Conservation (phyloP, 1,284 basidiomycete species). For the Vanrija humicola region DNA sequence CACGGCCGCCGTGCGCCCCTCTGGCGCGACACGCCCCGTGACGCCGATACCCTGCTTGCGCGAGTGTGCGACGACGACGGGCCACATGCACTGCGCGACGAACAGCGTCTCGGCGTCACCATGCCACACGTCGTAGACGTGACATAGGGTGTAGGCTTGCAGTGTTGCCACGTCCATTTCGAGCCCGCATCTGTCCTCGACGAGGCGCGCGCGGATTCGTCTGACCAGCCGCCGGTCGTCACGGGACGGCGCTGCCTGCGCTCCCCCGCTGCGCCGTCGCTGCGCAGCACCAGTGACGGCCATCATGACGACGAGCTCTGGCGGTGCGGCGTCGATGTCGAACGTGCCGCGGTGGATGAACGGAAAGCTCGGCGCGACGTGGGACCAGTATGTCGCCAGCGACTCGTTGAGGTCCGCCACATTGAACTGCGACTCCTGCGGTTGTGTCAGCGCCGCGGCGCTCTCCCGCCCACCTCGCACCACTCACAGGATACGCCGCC, state of each 20-base stretch:
- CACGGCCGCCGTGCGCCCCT: slow-evolving; percentile 24
- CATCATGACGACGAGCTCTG: slow-evolving; percentile 38
- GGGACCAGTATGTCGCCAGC: slow-evolving; percentile 28
- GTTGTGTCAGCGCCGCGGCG: background rate
- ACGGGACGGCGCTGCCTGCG: background rate
- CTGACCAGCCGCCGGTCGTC: slow-evolving; percentile 18
- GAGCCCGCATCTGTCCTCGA: slow-evolving; percentile 32
- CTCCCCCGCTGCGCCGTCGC: background rate
- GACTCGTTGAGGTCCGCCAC: slow-evolving; percentile 24
- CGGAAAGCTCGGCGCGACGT: slow-evolving; percentile 35
- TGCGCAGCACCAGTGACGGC: slow-evolving; percentile 27
- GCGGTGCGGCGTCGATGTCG: slow-evolving; percentile 25
- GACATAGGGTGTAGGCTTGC: slow-evolving; percentile 37
- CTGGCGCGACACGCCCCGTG: slow-evolving; percentile 4
- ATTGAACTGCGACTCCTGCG: slow-evolving; percentile 21
- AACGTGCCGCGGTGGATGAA: slow-evolving; percentile 43
- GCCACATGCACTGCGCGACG: slow-evolving; percentile 43
- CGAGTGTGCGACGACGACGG: slow-evolving; percentile 37
- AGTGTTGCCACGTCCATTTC: slow-evolving; percentile 37
- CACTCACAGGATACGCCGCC: slow-evolving; percentile 23
- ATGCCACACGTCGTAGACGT: slow-evolving; percentile 42
- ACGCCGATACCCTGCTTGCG: slow-evolving; percentile 43
- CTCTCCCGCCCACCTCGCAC: background rate
- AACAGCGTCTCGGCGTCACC: slow-evolving; percentile 32
- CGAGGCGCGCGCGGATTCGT: slow-evolving; percentile 25